A percentile compares a stretch with the other conserved stretches of the same genome.
phyloP scores from a whole-genome alignment of 805 yeast genomes.

The Saturnispora dispora region DNA sequence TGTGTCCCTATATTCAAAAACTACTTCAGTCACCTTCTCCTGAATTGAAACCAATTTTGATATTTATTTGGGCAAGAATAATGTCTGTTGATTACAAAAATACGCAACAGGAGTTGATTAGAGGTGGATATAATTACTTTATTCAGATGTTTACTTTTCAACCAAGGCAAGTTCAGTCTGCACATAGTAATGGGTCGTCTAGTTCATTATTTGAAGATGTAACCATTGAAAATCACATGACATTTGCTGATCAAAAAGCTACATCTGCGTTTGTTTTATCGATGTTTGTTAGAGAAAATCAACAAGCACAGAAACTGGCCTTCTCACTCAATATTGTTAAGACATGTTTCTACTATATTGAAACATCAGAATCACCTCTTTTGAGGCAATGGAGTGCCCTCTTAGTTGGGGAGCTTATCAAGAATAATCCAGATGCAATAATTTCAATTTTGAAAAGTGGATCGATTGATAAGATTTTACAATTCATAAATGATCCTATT shows the following conservation, averaged over 20 bases:
- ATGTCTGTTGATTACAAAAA: conserved; percentile 90
- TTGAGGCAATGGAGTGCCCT: conserved; percentile 89
- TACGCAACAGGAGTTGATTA: conserved; percentile 85
- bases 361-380: conserved; percentile 71
- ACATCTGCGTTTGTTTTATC: conserved; percentile 90
- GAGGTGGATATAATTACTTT: conserved; percentile 87
- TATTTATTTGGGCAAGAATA: conserved; percentile 95
- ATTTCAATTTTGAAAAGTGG: conserved; percentile 61
- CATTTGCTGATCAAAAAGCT: conserved; percentile 79
- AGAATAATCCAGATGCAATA: conserved; percentile 63
- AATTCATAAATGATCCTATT: conserved; percentile 72
- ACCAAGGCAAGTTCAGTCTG: conserved; percentile 14
- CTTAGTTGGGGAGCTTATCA: conserved; percentile 69
- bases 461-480: conserved; percentile 44
- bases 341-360: conserved; percentile 57
- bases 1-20: conserved; percentile 88
- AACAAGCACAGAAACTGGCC: conserved; percentile 71
- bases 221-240: conserved; percentile 26
- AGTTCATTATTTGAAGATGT: conserved; percentile 16
- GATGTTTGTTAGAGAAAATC: conserved; percentile 72
- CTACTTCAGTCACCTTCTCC: conserved; percentile 91
- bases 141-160: conserved; percentile 58
- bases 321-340: conserved; percentile 63
- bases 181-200: conserved; percentile 19
- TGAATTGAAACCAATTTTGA: conserved; percentile 86